Conservation (phyloP, 1,284 basidiomycete genomes). For the Cronartium quercuum region DNA sequence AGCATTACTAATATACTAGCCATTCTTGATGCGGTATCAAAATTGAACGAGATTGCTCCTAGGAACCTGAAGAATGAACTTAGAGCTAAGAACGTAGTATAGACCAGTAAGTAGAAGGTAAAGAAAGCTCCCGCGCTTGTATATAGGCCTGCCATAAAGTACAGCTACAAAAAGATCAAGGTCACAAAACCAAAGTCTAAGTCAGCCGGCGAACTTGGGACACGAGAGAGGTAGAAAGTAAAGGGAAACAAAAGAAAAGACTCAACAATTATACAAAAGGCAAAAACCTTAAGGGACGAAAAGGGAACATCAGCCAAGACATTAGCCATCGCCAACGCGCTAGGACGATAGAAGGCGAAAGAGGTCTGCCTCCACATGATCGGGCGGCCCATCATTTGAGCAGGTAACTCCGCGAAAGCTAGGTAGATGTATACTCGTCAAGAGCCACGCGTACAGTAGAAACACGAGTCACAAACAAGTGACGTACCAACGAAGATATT, state of each 20-base stretch:
- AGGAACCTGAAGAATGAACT: constrained; percentile 53
- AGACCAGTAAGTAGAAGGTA: constrained; percentile 52
- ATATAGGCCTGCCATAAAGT: constrained; percentile 51
- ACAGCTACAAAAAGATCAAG: not conserved
- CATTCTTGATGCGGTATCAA: constrained; percentile 59
- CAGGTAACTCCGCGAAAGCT: not conserved
- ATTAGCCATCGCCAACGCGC: constrained; percentile 64
- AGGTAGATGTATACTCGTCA: constrained; percentile 5
- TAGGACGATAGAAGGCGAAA: constrained; percentile 73
- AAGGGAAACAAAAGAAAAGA: not conserved
- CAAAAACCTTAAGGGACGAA: constrained; percentile 52
- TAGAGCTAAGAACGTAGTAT: not conserved
- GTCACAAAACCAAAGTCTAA: too few species aligned
- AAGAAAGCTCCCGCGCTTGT: constrained; percentile 53
- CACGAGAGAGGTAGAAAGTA: not conserved
- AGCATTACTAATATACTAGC: constrained; percentile 59
- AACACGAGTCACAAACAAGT: not conserved
- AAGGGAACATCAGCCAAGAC: constrained; percentile 53
- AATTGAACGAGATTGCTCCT: constrained; percentile 54
- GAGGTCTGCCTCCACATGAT: constrained; percentile 59
- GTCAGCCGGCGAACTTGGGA: too few species aligned
- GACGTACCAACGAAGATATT: constrained; percentile 34
- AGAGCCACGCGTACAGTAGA: not conserved
- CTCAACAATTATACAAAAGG: constrained; percentile 51
- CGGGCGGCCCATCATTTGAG: constrained; percentile 48